Percentiles rank a stretch among this genome's conserved stretches.
Evolutionary conservation across 176 grass and related monocot genomes (phyloP).

Genomic region (Oryza glaberrima): DNA sequence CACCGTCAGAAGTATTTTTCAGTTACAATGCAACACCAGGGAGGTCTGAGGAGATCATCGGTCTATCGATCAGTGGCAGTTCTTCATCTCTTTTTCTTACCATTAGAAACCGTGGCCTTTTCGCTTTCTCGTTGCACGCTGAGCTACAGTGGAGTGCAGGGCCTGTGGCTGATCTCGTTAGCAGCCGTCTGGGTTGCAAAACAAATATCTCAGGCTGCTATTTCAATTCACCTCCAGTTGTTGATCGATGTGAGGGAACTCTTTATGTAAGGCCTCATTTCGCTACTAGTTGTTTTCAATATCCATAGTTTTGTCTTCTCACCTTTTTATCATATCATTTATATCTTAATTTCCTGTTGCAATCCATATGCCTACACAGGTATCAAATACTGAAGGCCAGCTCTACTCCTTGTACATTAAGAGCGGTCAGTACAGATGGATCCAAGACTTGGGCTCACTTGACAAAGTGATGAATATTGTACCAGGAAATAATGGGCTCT

Average conservation of each 20-base stretch:
- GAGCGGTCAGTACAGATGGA: slow-evolving; percentile 63
- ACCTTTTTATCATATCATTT: slow-evolving; percentile 1
- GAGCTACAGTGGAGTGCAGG: slow-evolving; percentile 70
- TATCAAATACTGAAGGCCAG: slow-evolving; percentile 72
- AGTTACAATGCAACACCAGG: slow-evolving; percentile 46
- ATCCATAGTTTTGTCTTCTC: not conserved
- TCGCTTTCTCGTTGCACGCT: slow-evolving; percentile 49
- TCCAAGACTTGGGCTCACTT: slow-evolving; percentile 65
- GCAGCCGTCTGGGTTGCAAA: slow-evolving; percentile 61
- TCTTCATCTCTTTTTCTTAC: slow-evolving; percentile 68
- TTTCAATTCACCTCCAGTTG: slow-evolving; percentile 71
- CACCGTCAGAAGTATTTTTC: slow-evolving; percentile 58
- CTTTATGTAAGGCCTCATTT: slow-evolving; percentile 70
- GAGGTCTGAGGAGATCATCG: slow-evolving; percentile 66
- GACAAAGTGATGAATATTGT: slow-evolving; percentile 62
- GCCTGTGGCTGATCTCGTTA: slow-evolving; percentile 49
- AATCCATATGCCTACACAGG: slow-evolving; percentile 44
- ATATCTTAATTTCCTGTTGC: not conserved
- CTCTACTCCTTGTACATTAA: slow-evolving; percentile 83
- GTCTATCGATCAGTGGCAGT: slow-evolving; percentile 44
- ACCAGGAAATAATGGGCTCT: slow-evolving; percentile 58
- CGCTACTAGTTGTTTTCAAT: not conserved
- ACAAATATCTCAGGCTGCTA: slow-evolving; percentile 59
- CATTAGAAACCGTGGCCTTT: slow-evolving; percentile 67
- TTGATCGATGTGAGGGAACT: slow-evolving; percentile 66